Evolutionary conservation across 2,329 filamentous ascomycete genomes (phyloP), one percentile per base, ranked within the genome.

Genomic region (Pseudopyrenochaeta lycopersici): DNA sequence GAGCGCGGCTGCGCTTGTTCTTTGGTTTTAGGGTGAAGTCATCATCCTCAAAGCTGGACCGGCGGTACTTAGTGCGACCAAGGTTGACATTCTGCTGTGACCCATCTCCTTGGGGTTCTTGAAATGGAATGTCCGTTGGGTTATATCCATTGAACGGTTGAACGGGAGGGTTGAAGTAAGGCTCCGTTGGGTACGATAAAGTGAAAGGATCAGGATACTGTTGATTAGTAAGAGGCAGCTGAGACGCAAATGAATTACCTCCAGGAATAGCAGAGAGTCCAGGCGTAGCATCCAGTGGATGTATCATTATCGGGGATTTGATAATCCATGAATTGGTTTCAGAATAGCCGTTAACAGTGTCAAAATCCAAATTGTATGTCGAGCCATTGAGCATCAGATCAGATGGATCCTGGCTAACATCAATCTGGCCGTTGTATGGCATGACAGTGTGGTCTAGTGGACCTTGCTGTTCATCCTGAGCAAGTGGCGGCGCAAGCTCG

Each of bases 221-320:
- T 11, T 43, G 41, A 17, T n/a, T 12, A 30, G 32, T 11, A 3
- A 17, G n/a, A 20, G 40, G 30, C 15, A 36, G 38, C 7, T 31
- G 35, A 42, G 49, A 18, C 30, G 41, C 27, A 7, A 30, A 52
- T 2, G 29, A 20, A 33, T 33, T 46, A 14, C 48, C 45, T 11
- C 42, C 27, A 14, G 56, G 56, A 17, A 58, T 15, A 7, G 52
- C 52, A 11, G 48, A 56, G 6, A 58, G 18, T 7, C 52, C 56
- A 7, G 48, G 45, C 20, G 56, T 56, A 11, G 49, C 31, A 6
- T 36, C 29, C 29, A 39, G 21, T 20, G 45, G 18, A 4, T 30
- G 31, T 15, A 45, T 11, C n/a, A 7, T n/a, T 5, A 20, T 23
- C 23, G 27, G 11, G 20, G 29, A 43, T 20, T 36, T 18, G 12